A percentile compares a stretch with the other conserved stretches of the same genome.
phyloP scores from a whole-genome alignment of 75 land plant genomes.

The Selaginella tamariscina region DNA sequence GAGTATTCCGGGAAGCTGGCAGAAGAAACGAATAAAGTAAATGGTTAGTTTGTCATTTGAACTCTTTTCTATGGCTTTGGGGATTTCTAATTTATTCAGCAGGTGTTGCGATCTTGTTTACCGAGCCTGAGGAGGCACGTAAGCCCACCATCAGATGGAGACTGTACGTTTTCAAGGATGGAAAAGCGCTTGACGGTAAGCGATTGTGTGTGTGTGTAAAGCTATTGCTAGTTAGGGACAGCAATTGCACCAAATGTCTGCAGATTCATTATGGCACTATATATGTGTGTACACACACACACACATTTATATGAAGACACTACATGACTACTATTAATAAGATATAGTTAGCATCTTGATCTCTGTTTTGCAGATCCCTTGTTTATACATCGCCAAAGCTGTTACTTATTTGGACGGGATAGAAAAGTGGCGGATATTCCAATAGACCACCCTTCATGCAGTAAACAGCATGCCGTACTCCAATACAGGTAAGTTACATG shows the following conservation, averaged over 20 bases:
- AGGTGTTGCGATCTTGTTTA: slow-evolving; percentile 86
- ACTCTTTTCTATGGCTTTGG: neutral
- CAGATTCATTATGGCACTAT: no score
- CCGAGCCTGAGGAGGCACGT: slow-evolving; percentile 89
- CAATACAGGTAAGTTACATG: slow-evolving; percentile 52
- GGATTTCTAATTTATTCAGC: neutral
- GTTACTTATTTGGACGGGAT: slow-evolving; percentile 98
- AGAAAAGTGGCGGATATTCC: slow-evolving; percentile 95
- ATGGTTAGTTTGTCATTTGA: slow-evolving; percentile 33
- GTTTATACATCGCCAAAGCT: slow-evolving; percentile 89
- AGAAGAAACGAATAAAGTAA: slow-evolving; percentile 84
- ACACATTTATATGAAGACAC: no score
- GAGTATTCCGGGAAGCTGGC: slow-evolving; percentile 98
- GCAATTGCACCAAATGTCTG: no score
- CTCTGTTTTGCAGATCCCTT: slow-evolving; percentile 55
- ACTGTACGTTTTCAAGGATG: slow-evolving; percentile 92
- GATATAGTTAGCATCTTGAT: no score
- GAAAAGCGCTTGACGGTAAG: slow-evolving; percentile 69
- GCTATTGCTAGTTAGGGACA: no score
- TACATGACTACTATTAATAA: no score
- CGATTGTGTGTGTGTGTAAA: no score
- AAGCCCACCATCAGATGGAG: slow-evolving; percentile 86
- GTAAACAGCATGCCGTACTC: slow-evolving; percentile 98
- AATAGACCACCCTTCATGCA: slow-evolving; percentile 97
- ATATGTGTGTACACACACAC: no score